Evolutionary conservation across 75 land plant species (phyloP).

Genomic region (Picea glauca): DNA sequence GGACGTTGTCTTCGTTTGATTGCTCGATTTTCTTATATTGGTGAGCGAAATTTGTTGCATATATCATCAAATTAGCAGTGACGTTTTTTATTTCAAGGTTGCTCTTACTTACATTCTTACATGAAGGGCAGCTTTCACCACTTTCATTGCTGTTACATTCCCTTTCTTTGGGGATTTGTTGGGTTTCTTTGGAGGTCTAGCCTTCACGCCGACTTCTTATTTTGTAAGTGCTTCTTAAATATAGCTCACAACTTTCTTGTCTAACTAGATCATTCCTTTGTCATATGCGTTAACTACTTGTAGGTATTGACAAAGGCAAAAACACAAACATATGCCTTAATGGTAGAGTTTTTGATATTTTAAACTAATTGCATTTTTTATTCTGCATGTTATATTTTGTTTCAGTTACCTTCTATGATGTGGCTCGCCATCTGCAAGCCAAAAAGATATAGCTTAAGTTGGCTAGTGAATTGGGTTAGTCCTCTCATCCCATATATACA

Average conservation of each 20-base stretch:
- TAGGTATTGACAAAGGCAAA: background rate
- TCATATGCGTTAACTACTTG: background rate
- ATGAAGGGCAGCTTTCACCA: conserved; percentile 14
- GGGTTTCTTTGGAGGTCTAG: conserved; percentile 30
- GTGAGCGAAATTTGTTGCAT: conserved; percentile 7
- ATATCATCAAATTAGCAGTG: background rate
- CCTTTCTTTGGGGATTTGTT: conserved; percentile 33
- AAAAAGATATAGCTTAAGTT: conserved; percentile 45
- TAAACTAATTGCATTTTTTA: background rate
- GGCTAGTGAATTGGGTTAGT: conserved; percentile 72
- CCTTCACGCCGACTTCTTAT: conserved; percentile 32
- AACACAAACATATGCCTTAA: background rate
- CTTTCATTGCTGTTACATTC: conserved; percentile 24
- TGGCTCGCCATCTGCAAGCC: conserved; percentile 78
- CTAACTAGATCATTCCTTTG: background rate
- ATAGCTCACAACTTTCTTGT: background rate
- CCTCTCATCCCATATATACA: background rate
- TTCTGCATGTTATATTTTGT: background rate
- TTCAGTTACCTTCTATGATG: conserved; percentile 76
- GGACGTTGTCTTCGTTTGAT: conserved; percentile 15
- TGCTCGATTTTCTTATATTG: conserved; percentile 24
- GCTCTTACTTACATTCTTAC: background rate
- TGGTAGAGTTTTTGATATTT: background rate
- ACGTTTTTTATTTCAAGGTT: background rate
- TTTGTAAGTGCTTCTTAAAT: conserved; percentile 18